A percentile compares a stretch with the other conserved stretches of the same genome.
Evolutionary conservation across 441 rosid genomes (phyloP).

Genomic region (Populus trichocarpa): DNA sequence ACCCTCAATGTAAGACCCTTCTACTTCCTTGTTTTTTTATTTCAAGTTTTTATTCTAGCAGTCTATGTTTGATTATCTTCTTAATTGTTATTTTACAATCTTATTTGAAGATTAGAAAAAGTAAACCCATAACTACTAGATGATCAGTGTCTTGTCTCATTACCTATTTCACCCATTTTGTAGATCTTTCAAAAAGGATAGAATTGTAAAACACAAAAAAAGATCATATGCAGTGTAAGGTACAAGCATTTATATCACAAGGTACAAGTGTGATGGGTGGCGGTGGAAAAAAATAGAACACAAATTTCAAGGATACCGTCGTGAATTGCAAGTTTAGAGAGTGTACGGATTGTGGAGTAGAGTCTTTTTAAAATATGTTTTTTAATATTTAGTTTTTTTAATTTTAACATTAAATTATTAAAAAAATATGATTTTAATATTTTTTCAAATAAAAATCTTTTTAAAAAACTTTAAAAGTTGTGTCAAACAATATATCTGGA

Average conservation of each 20-base stretch:
- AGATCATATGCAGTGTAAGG: not conserved
- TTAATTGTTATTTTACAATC: not conserved
- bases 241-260: not conserved
- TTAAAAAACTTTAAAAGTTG: too few relatives aligned
- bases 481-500: too few relatives aligned
- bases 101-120: not conserved
- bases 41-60: not conserved
- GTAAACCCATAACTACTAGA: not conserved
- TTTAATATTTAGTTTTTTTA: too few relatives aligned
- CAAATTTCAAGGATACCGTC: not conserved
- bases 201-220: not conserved
- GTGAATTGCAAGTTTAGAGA: not conserved
- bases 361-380: not conserved
- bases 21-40: not conserved
- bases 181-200: not conserved
- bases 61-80: not conserved
- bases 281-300: not conserved
- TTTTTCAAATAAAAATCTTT: too few relatives aligned
- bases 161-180: not conserved
- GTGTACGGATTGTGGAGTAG: not conserved
- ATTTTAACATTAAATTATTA: too few relatives aligned
- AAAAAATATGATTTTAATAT: too few relatives aligned
- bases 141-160: not conserved
- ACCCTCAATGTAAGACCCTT: constrained; percentile 60
- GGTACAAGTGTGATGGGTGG: not conserved